These are phyloP conservation scores for Tetraselmis chui DNA, from an alignment of 139 green algal genomes.

Conservation along the genomic window DNA sequence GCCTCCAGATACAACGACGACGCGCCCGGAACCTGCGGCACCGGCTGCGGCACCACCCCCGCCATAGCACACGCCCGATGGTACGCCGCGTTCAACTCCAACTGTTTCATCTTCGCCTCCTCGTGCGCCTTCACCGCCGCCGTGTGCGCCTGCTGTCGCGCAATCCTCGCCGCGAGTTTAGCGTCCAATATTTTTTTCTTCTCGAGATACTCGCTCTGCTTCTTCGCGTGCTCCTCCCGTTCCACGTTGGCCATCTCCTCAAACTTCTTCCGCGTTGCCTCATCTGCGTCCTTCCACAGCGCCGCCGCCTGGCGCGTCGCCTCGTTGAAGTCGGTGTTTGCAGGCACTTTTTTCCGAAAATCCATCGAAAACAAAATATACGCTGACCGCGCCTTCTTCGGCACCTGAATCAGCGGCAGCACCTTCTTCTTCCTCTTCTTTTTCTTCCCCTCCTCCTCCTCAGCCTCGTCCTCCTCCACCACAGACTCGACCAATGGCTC, in stretches of 20 bases:
- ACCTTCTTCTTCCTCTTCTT: neutral
- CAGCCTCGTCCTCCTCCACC: neutral
- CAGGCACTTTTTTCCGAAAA: constrained; percentile 12
- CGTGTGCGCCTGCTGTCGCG: neutral
- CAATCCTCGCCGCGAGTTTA: neutral
- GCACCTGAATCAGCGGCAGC: neutral
- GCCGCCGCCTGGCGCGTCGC: constrained; percentile 11
- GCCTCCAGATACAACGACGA: neutral
- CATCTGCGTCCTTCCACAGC: constrained; percentile 4
- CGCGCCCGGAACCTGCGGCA: neutral
- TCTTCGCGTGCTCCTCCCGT: neutral
- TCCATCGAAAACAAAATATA: constrained; percentile 20
- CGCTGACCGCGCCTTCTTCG: constrained; percentile 9
- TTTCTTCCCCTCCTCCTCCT: neutral
- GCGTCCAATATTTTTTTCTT: neutral
- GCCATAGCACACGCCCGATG: neutral
- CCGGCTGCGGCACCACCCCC: neutral
- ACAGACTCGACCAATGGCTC: neutral
- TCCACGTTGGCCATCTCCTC: neutral
- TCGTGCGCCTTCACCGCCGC: neutral
- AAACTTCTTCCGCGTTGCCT: neutral
- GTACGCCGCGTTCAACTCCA: neutral
- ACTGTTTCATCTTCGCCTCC: neutral
- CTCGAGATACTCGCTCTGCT: neutral
- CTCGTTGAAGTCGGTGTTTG: constrained; percentile 14